phyloP scores from a whole-genome alignment of 371 early-diverging fungal genomes.

The Coemansia sp. region DNA sequence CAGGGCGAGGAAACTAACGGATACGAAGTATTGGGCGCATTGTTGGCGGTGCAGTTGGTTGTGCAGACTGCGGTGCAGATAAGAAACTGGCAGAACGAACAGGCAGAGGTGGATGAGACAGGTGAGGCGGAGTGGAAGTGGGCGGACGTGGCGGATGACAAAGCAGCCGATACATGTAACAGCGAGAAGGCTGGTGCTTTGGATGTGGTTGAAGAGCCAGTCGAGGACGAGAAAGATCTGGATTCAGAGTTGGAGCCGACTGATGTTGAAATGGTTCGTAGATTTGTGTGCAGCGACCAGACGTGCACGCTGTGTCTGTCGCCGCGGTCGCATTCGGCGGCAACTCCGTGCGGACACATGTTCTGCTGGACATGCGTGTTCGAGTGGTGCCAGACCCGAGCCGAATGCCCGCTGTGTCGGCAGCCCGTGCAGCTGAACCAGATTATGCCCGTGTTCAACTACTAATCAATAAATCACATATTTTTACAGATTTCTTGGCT shows the following conservation, averaged over 20 bases:
- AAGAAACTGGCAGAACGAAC: slow-evolving; percentile 30
- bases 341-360: slow-evolving; percentile 89
- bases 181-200: neutral
- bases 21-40: slow-evolving; percentile 80
- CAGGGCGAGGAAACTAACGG: slow-evolving; percentile 72
- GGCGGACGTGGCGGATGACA: neutral
- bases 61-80: slow-evolving; percentile 48
- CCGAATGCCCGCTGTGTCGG: slow-evolving; percentile 87
- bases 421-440: slow-evolving; percentile 67
- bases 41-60: slow-evolving; percentile 69
- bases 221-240: neutral
- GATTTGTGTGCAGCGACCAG: slow-evolving; percentile 24
- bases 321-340: slow-evolving; percentile 68
- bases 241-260: neutral
- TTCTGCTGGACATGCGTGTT: slow-evolving; percentile 91
- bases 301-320: slow-evolving; percentile 87
- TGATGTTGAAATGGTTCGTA: slow-evolving; percentile 47
- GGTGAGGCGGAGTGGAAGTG: neutral
- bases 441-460: slow-evolving; percentile 61
- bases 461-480: neutral
- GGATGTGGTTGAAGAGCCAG: slow-evolving; percentile 8
- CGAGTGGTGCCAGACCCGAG: slow-evolving; percentile 88
- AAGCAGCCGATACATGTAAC: neutral
- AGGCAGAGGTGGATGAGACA: slow-evolving; percentile 30
- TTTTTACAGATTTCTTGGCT: no score